These are phyloP conservation scores for Pythium dissotocum DNA, from an alignment of 352 stramenopile genomes.

Conservation along the genomic window DNA sequence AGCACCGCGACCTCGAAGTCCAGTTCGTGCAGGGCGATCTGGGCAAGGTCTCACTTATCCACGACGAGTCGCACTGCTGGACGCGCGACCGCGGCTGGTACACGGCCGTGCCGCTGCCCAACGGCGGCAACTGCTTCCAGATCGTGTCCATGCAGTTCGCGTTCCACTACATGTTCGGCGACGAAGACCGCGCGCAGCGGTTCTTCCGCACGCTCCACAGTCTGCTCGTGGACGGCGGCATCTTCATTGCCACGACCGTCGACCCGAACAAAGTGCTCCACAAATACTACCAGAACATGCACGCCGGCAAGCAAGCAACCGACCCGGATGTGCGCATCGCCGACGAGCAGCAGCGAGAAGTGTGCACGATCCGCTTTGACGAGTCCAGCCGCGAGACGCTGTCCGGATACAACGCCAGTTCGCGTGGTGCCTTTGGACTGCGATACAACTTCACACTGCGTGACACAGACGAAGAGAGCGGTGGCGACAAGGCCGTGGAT, in stretches of 20 bases:
- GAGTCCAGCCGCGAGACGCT: conserved; percentile 50
- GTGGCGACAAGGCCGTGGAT: conserved; percentile 82
- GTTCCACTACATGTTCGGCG: conserved; percentile 99
- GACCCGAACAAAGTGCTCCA: conserved; percentile 92
- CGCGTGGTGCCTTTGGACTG: conserved; percentile 73
- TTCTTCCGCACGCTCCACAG: conserved; percentile 95
- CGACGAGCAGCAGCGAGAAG: conserved; percentile 73
- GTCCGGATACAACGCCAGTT: conserved; percentile 35
- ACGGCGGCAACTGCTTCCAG: conserved; percentile 80
- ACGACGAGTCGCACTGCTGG: conserved; percentile 75
- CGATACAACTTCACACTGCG: conserved; percentile 91
- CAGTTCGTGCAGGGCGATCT: conserved; percentile 82
- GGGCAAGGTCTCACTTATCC: conserved; percentile 62
- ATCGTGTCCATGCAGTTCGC: conserved; percentile 99
- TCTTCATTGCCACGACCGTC: conserved; percentile 97
- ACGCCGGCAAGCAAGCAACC: conserved; percentile 28
- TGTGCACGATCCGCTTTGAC: conserved; percentile 82
- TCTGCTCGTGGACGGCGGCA: conserved; percentile 91
- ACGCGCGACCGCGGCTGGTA: conserved; percentile 60
- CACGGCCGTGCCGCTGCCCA: conserved; percentile 46
- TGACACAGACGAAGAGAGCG: conserved; percentile 67
- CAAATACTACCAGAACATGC: conserved; percentile 79
- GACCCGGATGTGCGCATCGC: conserved; percentile 61
- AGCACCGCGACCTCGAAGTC: conserved; percentile 73
- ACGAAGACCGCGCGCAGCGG: conserved; percentile 80